phyloP scores from a whole-genome alignment of 202 grass and related monocot species.

The Zoysia matrella region DNA sequence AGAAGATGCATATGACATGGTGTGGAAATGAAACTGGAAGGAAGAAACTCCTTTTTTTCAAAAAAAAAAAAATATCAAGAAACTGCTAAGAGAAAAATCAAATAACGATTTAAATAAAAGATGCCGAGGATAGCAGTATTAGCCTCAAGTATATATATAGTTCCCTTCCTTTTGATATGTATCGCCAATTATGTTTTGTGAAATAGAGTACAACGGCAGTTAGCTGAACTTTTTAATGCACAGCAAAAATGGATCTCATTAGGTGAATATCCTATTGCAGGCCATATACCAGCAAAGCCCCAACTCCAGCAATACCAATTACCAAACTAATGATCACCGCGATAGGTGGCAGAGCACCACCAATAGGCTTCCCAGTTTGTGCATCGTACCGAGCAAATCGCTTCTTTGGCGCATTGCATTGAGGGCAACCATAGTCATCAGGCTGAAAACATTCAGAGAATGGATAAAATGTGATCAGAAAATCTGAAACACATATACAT shows the following conservation, averaged over 20 bases:
- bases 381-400: constrained; percentile 70
- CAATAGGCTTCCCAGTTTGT: constrained; percentile 67
- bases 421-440: constrained; percentile 80
- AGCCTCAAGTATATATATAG: constrained; percentile 22
- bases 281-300: constrained; percentile 86
- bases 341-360: constrained; percentile 69
- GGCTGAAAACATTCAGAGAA: constrained; percentile 56
- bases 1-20: background rate
- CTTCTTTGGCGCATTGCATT: constrained; percentile 98
- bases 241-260: constrained; percentile 28
- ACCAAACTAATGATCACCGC: constrained; percentile 72
- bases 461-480: constrained; percentile 9
- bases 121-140: too few relatives aligned
- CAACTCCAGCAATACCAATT: constrained; percentile 72
- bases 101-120: background rate
- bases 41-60: background rate
- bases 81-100: background rate
- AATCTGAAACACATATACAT: constrained; percentile 17
- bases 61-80: background rate
- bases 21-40: background rate
- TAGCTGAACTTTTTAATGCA: constrained; percentile 34
- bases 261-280: constrained; percentile 60
- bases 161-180: constrained; percentile 29
- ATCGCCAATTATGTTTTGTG: constrained; percentile 29
- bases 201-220: constrained; percentile 27